Evolutionary conservation across 2,329 filamentous ascomycete genomes (phyloP), one percentile per base, ranked within the genome.

Genomic region (Trichophyton equinum): DNA sequence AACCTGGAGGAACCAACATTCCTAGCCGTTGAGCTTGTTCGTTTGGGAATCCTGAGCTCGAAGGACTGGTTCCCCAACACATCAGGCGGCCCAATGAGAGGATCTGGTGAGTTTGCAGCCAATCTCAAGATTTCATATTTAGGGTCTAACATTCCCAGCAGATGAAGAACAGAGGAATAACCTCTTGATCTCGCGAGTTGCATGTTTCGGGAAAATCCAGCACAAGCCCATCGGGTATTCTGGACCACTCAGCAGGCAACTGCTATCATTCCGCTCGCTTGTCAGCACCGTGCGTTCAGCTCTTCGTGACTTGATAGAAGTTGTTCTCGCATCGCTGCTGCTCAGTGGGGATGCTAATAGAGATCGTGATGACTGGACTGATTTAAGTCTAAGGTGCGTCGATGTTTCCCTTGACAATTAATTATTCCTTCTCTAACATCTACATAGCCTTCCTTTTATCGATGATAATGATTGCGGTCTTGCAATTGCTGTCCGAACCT

Each of bases 181-280:
- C 51, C 81, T 94, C 60, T 81, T 99, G 51, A 85, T 97, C 68
- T 94, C 91, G 66, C 87, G 94, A 44, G 87, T 91, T 63, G 89
- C 91, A 13, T 91, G 88, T 59, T 79, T 97, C 62, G 82, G 91
- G 58, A 89, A 88, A 69, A 79, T 97, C 64, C 84, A 85, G 36
- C 94, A 99, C 72, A 83, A 89, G 67, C 81, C 82, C 2, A 91
- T 92, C 67, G 94, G 94, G 33, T 99, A 96, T 74, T 96, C 92
- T 1, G 94, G 94, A 0, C 92, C 94, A 1, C 81, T 99, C 1
- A 96, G 91, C 78, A 87, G 94, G 73, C 91, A 92, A 66, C 80
- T 96, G 59, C 80, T 99, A 47, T 86, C 85, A 27, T 99, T 91
- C 77, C 88, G 90, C 63, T 91, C 90, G 1, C 80, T 97, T 62